Conservation (phyloP, 306 rosid genomes). For the Castanea sativa region DNA sequence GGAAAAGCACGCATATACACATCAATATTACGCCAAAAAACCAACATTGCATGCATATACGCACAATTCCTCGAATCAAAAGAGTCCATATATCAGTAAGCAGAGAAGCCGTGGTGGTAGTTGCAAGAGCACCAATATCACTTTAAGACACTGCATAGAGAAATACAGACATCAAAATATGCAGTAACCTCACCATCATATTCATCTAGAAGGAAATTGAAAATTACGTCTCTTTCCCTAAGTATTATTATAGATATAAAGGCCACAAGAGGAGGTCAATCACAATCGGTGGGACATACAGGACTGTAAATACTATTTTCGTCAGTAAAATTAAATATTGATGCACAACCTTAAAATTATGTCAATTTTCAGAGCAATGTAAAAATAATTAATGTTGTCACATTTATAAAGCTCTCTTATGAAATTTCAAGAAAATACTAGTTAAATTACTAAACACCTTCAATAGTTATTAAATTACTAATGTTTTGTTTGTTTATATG, state of each 20-base stretch:
- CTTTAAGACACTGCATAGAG: slow-evolving; percentile 30
- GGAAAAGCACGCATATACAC: too few species aligned
- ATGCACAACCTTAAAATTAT: too few species aligned
- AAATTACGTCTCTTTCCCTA: neutral
- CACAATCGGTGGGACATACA: neutral
- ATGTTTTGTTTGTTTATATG: too few species aligned
- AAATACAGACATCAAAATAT: neutral
- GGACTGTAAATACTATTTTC: too few species aligned
- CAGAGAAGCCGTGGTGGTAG: neutral
- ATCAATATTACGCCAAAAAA: too few species aligned
- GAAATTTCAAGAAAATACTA: too few species aligned
- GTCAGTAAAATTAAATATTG: too few species aligned
- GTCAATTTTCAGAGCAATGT: too few species aligned
- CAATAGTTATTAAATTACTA: too few species aligned
- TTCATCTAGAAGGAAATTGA: neutral
- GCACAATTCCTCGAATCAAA: neutral
- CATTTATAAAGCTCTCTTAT: too few species aligned
- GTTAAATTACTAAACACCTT: too few species aligned
- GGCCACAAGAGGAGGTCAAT: neutral
- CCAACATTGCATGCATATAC: neutral
- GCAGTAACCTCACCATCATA: neutral
- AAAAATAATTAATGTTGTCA: too few species aligned
- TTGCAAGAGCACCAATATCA: slow-evolving; percentile 6
- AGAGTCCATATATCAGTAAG: neutral
- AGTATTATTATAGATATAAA: neutral